Conservation (phyloP, 495 filamentous ascomycete species). For the Tuber indicum region DNA sequence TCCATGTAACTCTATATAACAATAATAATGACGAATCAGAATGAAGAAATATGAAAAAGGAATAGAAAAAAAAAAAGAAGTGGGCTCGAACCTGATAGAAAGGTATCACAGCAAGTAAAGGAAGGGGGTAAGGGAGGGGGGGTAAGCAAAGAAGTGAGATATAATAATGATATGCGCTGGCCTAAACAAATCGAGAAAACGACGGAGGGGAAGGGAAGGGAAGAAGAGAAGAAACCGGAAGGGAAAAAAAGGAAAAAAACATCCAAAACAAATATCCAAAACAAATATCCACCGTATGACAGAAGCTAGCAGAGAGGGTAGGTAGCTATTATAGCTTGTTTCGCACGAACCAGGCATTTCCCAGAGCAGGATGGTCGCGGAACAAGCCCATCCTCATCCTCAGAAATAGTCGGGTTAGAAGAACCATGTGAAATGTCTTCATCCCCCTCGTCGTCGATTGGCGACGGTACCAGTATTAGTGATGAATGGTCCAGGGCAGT, state of each 20-base stretch:
- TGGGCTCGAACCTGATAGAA: neutral
- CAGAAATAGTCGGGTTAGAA: neutral
- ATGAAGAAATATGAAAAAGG: neutral
- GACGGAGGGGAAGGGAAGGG: neutral
- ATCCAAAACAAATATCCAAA: conserved; percentile 1
- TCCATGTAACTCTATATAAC: conserved; percentile 1
- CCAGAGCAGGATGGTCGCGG: neutral
- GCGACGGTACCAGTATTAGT: neutral
- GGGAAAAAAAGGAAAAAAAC: neutral
- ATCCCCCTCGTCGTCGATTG: neutral
- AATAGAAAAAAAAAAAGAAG: neutral
- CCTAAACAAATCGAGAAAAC: neutral
- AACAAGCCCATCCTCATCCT: neutral
- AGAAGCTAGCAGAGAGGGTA: neutral
- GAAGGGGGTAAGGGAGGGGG: no score
- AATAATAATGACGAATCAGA: neutral
- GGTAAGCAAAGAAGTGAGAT: neutral
- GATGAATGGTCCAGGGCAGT: neutral
- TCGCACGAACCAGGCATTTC: neutral
- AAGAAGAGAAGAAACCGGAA: neutral
- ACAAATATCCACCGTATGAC: conserved; percentile 1
- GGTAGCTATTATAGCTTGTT: neutral
- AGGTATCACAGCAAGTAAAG: neutral
- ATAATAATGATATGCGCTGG: neutral
- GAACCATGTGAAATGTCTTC: neutral